phyloP scores from a whole-genome alignment of 2,329 filamentous ascomycete species.

The Clarireedia paspali region DNA sequence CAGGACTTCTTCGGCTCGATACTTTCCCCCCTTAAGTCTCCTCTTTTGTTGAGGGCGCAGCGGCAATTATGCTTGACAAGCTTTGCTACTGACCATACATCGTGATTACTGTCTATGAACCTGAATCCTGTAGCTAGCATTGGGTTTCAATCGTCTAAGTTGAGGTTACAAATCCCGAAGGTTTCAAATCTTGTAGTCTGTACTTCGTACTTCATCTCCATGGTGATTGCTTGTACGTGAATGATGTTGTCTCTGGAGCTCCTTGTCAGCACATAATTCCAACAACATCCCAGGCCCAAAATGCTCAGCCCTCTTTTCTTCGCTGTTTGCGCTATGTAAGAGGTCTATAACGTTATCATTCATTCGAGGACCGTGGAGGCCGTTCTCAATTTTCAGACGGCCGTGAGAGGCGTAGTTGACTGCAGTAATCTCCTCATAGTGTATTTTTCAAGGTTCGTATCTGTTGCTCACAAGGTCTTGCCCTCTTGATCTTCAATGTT shows the following conservation, averaged over 20 bases:
- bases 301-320: slow-evolving; percentile 4
- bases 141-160: background rate
- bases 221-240: background rate
- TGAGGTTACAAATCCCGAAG: background rate
- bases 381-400: slow-evolving; percentile 1
- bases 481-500: background rate
- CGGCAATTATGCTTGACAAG: background rate
- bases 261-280: background rate
- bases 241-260: background rate
- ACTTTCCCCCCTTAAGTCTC: background rate
- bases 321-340: background rate
- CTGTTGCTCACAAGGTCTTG: background rate
- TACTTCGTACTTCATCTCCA: background rate
- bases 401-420: slow-evolving; percentile 5
- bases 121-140: background rate
- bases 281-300: background rate
- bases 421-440: background rate
- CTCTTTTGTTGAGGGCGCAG: slow-evolving; percentile 5
- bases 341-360: background rate
- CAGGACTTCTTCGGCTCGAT: background rate
- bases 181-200: background rate
- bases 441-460: background rate
- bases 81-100: background rate
- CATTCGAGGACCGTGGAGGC: background rate
- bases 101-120: background rate